phyloP scores from a whole-genome alignment of 139 green algal species.

The Coelastrella sp. region DNA sequence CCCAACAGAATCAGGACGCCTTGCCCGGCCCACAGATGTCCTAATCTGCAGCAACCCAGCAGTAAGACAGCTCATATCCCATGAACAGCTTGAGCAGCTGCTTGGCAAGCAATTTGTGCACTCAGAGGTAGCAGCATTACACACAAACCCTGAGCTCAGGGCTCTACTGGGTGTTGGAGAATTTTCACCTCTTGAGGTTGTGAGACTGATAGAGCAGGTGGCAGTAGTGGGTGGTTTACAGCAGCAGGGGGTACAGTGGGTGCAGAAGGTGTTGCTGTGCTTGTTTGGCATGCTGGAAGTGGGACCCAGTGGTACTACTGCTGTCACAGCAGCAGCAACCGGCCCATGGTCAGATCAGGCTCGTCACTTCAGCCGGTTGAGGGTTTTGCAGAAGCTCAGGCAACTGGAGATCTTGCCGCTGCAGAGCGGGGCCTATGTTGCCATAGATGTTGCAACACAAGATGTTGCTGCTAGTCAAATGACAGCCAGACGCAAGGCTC shows the following conservation, averaged over 20 bases:
- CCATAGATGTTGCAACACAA: neutral
- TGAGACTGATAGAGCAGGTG: slow-evolving; percentile 52
- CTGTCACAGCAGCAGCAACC: neutral
- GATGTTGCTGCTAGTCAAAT: neutral
- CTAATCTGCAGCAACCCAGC: slow-evolving; percentile 42
- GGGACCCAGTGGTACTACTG: neutral
- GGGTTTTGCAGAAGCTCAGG: slow-evolving; percentile 49
- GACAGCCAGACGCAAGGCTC: too few species aligned
- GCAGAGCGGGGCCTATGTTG: slow-evolving; percentile 36
- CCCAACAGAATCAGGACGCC: slow-evolving; percentile 53
- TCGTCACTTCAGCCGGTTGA: neutral
- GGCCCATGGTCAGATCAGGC: slow-evolving; percentile 16
- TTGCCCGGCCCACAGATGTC: slow-evolving; percentile 51
- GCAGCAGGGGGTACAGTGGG: slow-evolving; percentile 32
- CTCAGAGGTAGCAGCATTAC: slow-evolving; percentile 31
- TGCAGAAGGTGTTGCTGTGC: slow-evolving; percentile 37
- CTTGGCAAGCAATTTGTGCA: slow-evolving; percentile 49
- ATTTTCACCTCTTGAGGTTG: slow-evolving; percentile 42
- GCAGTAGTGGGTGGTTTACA: neutral
- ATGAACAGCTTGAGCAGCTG: slow-evolving; percentile 8
- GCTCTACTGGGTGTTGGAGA: slow-evolving; percentile 55
- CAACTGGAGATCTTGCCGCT: slow-evolving; percentile 54
- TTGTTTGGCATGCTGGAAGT: slow-evolving; percentile 36
- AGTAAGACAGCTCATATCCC: slow-evolving; percentile 11
- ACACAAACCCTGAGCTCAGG: slow-evolving; percentile 49